Evolutionary conservation across 148 eudicot genomes (phyloP), one percentile per base, ranked within the genome.

Genomic region (Rhododendron kiyosumense): DNA sequence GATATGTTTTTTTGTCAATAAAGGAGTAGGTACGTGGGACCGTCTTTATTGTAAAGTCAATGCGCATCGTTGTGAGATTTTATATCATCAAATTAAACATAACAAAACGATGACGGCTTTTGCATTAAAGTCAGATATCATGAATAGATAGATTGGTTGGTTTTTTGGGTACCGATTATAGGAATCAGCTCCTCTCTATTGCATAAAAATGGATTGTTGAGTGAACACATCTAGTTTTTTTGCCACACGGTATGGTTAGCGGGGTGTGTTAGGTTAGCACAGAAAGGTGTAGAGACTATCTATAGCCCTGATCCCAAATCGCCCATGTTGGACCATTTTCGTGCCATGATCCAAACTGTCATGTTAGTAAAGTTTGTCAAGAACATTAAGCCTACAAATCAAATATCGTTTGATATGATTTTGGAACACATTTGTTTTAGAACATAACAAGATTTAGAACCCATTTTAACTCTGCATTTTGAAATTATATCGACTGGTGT

Each of bases 1-100:
- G 51, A 46, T 18, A 5, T 71, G 49, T 46, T 46, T 45, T 1
- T 11, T 86, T 86, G 81, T 48, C 85, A 12, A 86, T 5, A 15
- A 73, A 54, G 84, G 84, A 86, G 83, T 86, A 81, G 87, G 84
- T 86, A 54, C 1, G 87, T n/a, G 85, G 87, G 85, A 84, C 34
- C 84, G 14, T 28, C 14, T 5, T 32, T 28, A 15, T 46, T 22
- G 28, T 24, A 51, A 85, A 78, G 84, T 85, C 87, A 69, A 71
- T 71, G 84, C 79, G 51, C 46, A 67, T 48, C 65, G 22, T 63
- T 67, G 84, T 80, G 28, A 85, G 7, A 41, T 85, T 36, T 79
- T 48, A 79, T 22, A 49, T 69, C 22, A 49, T 13, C 3, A 10
- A 2, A 48, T n/a, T n/a, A 22, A 22, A n/a, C 43, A 30, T 18